A percentile compares a stretch with the other conserved stretches of the same genome.
Conservation (phyloP, 2,329 filamentous ascomycete genomes). For the Fonsecaea nubica region DNA sequence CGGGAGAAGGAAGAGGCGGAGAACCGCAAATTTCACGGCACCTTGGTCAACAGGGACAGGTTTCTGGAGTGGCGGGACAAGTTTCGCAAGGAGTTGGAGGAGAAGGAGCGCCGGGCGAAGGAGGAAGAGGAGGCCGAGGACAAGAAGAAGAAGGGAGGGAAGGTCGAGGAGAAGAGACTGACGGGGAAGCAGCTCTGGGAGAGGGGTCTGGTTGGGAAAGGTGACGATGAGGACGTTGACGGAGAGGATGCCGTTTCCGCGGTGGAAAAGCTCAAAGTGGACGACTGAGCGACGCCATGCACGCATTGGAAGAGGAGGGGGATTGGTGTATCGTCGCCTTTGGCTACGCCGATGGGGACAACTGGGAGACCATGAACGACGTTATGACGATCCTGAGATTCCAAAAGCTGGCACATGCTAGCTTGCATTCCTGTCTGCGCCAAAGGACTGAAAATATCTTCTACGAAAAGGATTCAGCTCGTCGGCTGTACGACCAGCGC, state of each 20-base stretch:
- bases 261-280: conserved; percentile 75
- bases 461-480: conserved; percentile 72
- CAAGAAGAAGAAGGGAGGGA: conserved; percentile 76
- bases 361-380: conserved; percentile 8
- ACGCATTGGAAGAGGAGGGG: background rate
- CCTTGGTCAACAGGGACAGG: conserved; percentile 81
- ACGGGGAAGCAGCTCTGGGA: conserved; percentile 82
- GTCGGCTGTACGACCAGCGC: conserved; percentile 61
- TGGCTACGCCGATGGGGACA: background rate
- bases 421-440: conserved; percentile 27
- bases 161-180: conserved; percentile 68
- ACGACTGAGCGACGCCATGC: conserved; percentile 48
- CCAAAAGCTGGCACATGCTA: conserved; percentile 14
- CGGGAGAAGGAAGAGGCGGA: conserved; percentile 80
- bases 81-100: conserved; percentile 82
- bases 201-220: conserved; percentile 70
- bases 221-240: conserved; percentile 69
- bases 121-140: conserved; percentile 81
- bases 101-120: conserved; percentile 69
- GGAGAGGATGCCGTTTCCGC: conserved; percentile 67
- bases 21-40: conserved; percentile 95
- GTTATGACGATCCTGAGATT: background rate
- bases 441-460: conserved; percentile 45
- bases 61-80: conserved; percentile 82
- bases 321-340: background rate